Percentiles rank a stretch among this genome's conserved stretches.
These are phyloP conservation scores for Sporothrix pseudoabietina DNA, from an alignment of 2,329 filamentous ascomycete species.

Conservation along the genomic window DNA sequence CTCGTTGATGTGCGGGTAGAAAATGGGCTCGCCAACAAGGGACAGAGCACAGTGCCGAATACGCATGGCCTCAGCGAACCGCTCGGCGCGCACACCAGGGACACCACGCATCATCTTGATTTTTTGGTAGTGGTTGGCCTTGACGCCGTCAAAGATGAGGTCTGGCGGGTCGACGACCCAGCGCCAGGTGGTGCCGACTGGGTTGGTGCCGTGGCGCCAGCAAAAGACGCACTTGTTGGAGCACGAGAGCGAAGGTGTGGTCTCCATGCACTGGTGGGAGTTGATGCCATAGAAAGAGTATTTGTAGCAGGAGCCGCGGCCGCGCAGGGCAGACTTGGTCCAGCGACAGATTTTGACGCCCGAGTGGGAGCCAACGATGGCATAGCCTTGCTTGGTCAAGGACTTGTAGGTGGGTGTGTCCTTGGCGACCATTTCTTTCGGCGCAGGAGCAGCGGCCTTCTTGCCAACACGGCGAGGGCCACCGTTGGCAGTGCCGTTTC, in stretches of 20 bases:
- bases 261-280: slow-evolving; percentile 98
- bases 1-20: slow-evolving; percentile 96
- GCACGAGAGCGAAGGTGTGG: slow-evolving; percentile 91
- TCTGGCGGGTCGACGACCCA: slow-evolving; percentile 94
- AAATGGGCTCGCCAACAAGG: slow-evolving; percentile 96
- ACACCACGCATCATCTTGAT: slow-evolving; percentile 97
- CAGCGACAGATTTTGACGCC: slow-evolving; percentile 98
- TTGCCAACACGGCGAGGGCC: slow-evolving; percentile 36
- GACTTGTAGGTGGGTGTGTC: slow-evolving; percentile 85
- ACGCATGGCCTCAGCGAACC: slow-evolving; percentile 88
- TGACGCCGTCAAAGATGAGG: slow-evolving; percentile 86
- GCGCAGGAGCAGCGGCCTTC: slow-evolving; percentile 47
- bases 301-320: slow-evolving; percentile 95
- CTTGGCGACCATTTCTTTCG: slow-evolving; percentile 93
- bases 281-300: slow-evolving; percentile 96
- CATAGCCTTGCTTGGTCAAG: slow-evolving; percentile 94
- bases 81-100: slow-evolving; percentile 85
- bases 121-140: slow-evolving; percentile 91
- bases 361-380: slow-evolving; percentile 91
- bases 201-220: slow-evolving; percentile 97
- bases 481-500: slow-evolving; percentile 43
- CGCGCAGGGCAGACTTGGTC: slow-evolving; percentile 95
- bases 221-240: slow-evolving; percentile 99
- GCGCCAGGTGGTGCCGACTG: slow-evolving; percentile 93
- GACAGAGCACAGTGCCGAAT: slow-evolving; percentile 92